Base-by-base conservation (phyloP, 352 stramenopile species). In the Phytopythium oedochilum region DNA sequence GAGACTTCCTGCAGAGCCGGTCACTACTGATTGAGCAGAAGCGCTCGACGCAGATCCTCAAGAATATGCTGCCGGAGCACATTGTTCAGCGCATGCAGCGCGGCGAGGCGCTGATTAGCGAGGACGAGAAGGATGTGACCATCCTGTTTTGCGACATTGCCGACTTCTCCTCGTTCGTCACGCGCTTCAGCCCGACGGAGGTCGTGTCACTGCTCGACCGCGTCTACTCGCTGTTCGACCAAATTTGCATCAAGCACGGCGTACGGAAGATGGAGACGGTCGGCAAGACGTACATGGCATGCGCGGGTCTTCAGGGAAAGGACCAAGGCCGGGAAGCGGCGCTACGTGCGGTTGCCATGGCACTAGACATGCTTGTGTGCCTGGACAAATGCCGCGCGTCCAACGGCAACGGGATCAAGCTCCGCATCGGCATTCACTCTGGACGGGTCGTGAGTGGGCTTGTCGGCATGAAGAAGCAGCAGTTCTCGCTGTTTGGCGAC, bases 181-280 rank as follows among this genome's bases (percentile, higher is more conserved):
- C 84, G 23, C 78, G 82, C 3, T 92, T 93, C 35, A 73, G 66
- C 29, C 85, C 82, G 3, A 88, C 75, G 0, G 78, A 93, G 31
- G 76, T 94, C 2, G 82, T 94, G 0, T 89, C 84, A 53, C 63
- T 98, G 15, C 70, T 98, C 12, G 87, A 97, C 65, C 76, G 88
- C 18, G 82, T 98, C n/a, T 97, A 97, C 64, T 94, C 83, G 5
- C 71, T 93, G 1, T 97, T 97, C 49, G 89, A 98, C 55, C 78
- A 89, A 28, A 92, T 98, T 47, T 95, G 85, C 38, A 64, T 86
- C 35, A 95, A 97, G 57, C 86, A 97, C 53, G 82, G 86, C 12
- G 84, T 97, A 0, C 85, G 90, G 7, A 98, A 97, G 65, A 94
- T 97, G 71, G 89, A 98, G 57, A 97, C 86, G 0, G 92, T 97